Conservation (phyloP, 768 basidiomycete species). For the Filobasidium floriforme region DNA sequence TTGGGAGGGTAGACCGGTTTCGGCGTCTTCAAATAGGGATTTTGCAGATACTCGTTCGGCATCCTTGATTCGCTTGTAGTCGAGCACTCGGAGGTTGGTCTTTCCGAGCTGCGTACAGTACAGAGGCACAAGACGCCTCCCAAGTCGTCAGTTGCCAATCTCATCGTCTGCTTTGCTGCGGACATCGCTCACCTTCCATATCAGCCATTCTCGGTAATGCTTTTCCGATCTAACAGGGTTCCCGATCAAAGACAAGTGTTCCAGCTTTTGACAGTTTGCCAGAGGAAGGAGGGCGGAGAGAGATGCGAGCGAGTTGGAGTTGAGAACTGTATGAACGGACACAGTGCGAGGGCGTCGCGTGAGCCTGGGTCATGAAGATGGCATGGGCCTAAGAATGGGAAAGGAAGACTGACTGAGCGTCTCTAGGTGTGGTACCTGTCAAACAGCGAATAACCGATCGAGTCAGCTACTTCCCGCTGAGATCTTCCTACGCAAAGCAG, state of each 20-base stretch:
- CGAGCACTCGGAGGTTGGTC: slow-evolving; percentile 42
- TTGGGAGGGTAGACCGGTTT: slow-evolving; percentile 38
- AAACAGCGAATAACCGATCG: not conserved
- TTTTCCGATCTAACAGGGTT: slow-evolving; percentile 43
- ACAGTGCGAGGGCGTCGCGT: too few relatives aligned
- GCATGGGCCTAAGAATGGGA: too few relatives aligned
- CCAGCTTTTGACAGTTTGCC: slow-evolving; percentile 36
- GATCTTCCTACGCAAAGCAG: not conserved
- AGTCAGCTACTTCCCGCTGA: too few relatives aligned
- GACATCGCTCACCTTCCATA: slow-evolving; percentile 41
- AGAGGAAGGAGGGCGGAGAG: slow-evolving; percentile 42
- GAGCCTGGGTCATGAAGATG: too few relatives aligned
- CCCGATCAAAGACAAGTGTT: slow-evolving; percentile 38
- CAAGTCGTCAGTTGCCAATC: not conserved
- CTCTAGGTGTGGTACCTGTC: slow-evolving; percentile 44
- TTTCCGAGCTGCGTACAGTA: slow-evolving; percentile 7
- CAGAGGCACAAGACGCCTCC: not conserved
- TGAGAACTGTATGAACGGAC: slow-evolving; percentile 38
- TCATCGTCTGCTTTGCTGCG: not conserved
- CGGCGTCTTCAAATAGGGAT: slow-evolving; percentile 34
- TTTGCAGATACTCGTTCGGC: slow-evolving; percentile 33
- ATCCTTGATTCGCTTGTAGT: slow-evolving; percentile 45
- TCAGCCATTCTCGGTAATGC: slow-evolving; percentile 42
- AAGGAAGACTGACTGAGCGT: slow-evolving; percentile 36
- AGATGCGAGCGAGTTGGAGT: slow-evolving; percentile 40